Percentiles rank a stretch among this genome's conserved stretches.
These are phyloP conservation scores for Vickermania ingenoplastis DNA, from an alignment of 208 protist genomes.

Conservation along the genomic window DNA sequence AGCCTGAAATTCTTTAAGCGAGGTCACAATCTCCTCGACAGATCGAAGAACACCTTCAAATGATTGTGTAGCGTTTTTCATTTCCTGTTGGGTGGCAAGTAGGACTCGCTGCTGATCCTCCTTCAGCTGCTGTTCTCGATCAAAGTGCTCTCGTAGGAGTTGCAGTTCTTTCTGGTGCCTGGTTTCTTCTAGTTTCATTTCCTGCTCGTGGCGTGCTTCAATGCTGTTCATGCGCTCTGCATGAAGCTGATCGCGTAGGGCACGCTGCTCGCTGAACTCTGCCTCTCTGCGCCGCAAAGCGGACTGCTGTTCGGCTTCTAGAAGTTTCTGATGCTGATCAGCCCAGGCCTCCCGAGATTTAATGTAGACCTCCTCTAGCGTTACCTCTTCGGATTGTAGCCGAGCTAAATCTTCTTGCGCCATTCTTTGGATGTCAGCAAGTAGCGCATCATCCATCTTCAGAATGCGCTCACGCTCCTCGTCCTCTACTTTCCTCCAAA, in stretches of 20 bases:
- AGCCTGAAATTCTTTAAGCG: constrained; percentile 37
- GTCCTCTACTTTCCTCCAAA: constrained; percentile 60
- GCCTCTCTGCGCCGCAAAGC: constrained; percentile 29
- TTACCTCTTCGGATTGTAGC: constrained; percentile 54
- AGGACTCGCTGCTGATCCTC: constrained; percentile 27
- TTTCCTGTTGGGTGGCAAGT: constrained; percentile 32
- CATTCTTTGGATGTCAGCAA: constrained; percentile 52
- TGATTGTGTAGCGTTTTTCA: constrained; percentile 20
- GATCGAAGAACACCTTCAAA: constrained; percentile 20
- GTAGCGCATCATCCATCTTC: constrained; percentile 69
- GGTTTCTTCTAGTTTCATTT: constrained; percentile 33
- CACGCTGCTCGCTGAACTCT: constrained; percentile 55
- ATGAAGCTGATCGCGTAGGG: constrained; percentile 40
- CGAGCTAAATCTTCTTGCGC: constrained; percentile 57
- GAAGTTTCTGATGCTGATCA: constrained; percentile 40
- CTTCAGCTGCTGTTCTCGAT: constrained; percentile 38
- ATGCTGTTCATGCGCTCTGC: constrained; percentile 44
- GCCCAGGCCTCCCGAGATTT: constrained; percentile 65
- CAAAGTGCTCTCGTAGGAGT: constrained; percentile 40
- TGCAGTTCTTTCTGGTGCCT: constrained; percentile 55
- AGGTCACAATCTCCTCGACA: constrained; percentile 22
- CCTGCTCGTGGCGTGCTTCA: constrained; percentile 44
- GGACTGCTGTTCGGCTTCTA: constrained; percentile 45
- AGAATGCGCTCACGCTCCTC: constrained; percentile 46
- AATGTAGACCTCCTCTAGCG: constrained; percentile 67